Evolutionary conservation across 495 filamentous ascomycete genomes (phyloP).

Genomic region (Penicillium argentinense): DNA sequence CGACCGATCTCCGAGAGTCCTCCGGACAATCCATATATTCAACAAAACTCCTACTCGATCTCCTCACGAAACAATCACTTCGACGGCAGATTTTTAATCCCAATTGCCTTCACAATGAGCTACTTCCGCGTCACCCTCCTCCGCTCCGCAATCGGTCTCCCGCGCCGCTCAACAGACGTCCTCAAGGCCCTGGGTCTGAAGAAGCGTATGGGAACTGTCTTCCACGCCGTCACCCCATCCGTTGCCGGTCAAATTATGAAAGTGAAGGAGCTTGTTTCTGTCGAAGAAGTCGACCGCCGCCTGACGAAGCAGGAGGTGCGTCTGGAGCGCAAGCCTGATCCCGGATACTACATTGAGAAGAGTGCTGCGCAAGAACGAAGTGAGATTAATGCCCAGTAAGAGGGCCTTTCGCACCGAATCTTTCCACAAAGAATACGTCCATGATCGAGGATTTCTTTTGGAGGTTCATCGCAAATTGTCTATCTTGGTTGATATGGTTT

Average conservation of each 20-base stretch:
- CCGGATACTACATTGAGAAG: conserved; percentile 83
- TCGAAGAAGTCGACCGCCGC: conserved; percentile 75
- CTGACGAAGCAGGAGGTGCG: conserved; percentile 72
- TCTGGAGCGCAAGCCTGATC: conserved; percentile 72
- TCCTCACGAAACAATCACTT: not conserved
- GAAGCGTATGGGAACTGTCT: conserved; percentile 85
- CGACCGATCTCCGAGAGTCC: not conserved
- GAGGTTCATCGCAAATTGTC: too few species aligned
- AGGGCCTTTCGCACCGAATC: too few species aligned
- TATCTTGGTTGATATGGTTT: too few species aligned
- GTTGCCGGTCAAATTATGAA: conserved; percentile 95
- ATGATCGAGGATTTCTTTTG: too few species aligned
- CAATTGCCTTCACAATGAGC: conserved; percentile 57
- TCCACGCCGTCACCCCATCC: conserved; percentile 80
- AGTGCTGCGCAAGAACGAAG: conserved; percentile 33
- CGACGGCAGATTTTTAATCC: too few species aligned
- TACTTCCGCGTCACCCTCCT: conserved; percentile 96
- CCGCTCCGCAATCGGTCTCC: conserved; percentile 90
- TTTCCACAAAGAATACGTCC: too few species aligned
- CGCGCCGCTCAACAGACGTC: conserved; percentile 75
- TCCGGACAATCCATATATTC: not conserved
- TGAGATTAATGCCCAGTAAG: conserved; percentile 21
- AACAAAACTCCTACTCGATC: conserved; percentile 2
- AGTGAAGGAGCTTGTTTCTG: conserved; percentile 91
- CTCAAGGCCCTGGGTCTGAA: conserved; percentile 87